Evolutionary conservation across 371 early-diverging fungal genomes (phyloP).

Genomic region (Rhizopus microsporus): DNA sequence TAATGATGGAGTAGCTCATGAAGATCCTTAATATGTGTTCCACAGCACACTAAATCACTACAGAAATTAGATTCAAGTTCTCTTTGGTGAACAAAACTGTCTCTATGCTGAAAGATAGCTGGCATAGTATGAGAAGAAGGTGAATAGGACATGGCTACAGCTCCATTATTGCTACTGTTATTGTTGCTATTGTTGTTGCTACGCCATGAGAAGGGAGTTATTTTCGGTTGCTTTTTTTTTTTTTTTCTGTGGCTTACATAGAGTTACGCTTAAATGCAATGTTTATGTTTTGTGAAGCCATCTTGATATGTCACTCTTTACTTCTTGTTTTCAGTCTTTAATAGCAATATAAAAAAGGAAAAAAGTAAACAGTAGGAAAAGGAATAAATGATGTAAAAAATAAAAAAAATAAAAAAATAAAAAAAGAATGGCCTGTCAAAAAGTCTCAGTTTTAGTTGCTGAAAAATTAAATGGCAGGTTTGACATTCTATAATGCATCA

Average conservation of each 20-base stretch:
- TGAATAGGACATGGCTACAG: slow-evolving; percentile 25
- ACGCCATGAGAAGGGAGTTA: not conserved
- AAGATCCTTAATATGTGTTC: slow-evolving; percentile 76
- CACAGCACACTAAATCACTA: slow-evolving; percentile 91
- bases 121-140: slow-evolving; percentile 33
- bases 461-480: not conserved
- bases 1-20: slow-evolving; percentile 93
- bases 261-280: slow-evolving; percentile 26
- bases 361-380: slow-evolving; percentile 1
- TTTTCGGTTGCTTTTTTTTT: not conserved
- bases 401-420: slow-evolving; percentile 6
- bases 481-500: slow-evolving; percentile 3
- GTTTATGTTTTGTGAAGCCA: slow-evolving; percentile 30
- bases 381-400: not conserved
- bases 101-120: slow-evolving; percentile 55
- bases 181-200: not conserved
- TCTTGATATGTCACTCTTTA: not conserved
- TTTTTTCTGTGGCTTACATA: slow-evolving; percentile 15
- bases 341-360: not conserved
- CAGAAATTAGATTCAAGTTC: slow-evolving; percentile 86
- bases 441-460: not conserved
- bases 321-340: not conserved
- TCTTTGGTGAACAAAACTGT: slow-evolving; percentile 68
- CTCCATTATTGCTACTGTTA: slow-evolving; percentile 3
- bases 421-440: not conserved